Percentiles rank a stretch among this genome's conserved stretches.
Evolutionary conservation across 495 filamentous ascomycete genomes (phyloP).

Genomic region (Daldinia concentrica): DNA sequence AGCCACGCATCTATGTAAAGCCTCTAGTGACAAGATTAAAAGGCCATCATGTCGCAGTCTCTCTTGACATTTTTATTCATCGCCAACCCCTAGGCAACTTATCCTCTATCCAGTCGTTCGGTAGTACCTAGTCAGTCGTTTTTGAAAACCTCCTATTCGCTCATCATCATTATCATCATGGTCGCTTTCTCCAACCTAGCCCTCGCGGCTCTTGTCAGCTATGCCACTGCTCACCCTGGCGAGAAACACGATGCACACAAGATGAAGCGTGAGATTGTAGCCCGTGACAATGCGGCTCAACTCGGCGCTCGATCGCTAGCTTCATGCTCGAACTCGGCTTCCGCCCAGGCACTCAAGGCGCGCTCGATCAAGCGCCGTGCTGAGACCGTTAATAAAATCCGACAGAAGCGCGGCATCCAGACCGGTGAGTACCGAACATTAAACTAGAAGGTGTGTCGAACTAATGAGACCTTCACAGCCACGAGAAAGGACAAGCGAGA

Average conservation of each 20-base stretch:
- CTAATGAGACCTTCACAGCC: constrained; percentile 2
- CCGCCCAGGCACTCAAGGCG: constrained; percentile 44
- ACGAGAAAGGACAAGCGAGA: constrained; percentile 52
- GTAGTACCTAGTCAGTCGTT: background rate
- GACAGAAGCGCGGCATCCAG: constrained; percentile 59
- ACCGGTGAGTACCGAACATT: constrained; percentile 49
- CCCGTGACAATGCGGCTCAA: constrained; percentile 47
- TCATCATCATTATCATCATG: background rate
- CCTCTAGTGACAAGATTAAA: background rate
- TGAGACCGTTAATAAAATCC: constrained; percentile 53
- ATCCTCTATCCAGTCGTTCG: background rate
- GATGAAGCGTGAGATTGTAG: constrained; percentile 48
- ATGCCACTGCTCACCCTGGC: constrained; percentile 47
- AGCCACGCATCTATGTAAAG: background rate
- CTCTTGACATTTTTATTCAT: background rate
- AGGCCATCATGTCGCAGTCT: background rate
- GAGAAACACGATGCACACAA: constrained; percentile 47
- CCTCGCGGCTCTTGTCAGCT: background rate
- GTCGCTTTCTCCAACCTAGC: background rate
- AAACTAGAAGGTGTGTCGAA: background rate
- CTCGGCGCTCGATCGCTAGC: constrained; percentile 51
- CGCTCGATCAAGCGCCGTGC: constrained; percentile 50
- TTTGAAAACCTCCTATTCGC: background rate
- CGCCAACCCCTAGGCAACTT: background rate
- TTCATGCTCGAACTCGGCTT: constrained; percentile 47